Evolutionary conservation across 352 stramenopile species (phyloP), one percentile per base, ranked within the genome.

Genomic region (Plasmopara halstedii): DNA sequence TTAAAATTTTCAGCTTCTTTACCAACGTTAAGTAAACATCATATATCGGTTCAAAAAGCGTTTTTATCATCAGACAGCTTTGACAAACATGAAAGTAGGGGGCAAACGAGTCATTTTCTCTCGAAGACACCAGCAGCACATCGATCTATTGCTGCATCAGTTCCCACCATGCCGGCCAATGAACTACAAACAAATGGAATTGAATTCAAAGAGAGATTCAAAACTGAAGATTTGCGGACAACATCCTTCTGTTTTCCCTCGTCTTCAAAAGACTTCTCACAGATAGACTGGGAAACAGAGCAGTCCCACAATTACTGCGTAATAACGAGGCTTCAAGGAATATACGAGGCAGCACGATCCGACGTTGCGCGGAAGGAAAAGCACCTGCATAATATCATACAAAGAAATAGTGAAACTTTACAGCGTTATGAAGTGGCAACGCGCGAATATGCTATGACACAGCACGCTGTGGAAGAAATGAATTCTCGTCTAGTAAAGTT

Each of bases 251-350:
- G 79, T 0, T 44, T 91, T 2, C 68, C 73, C 0, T 75, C 77
- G 1, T 76, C 88, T 40, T 80, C 82, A 32, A 75, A 92, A 45
- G 81, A 92, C 38, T 86, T 88, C 42, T 67, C 75, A 10, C 77
- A 90, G 46, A 75, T 64, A 10, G 81, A 91, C 40, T 88, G 73
- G 71, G 74, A 88, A 25, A 36, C 88, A 9, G 80, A 79, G 21
- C 68, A 81, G 43, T 85, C 80, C 14, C 88, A 87, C 59, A 89
- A 88, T 33, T 68, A 85, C 58, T 64, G 84, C 34, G 53, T 88
- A 6, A 66, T 89, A 36, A 66, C 88, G 18, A 88, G 85, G 54
- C 61, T 92, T 6, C 81, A 92, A 53, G 70, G 72, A 29, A 20
- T 85, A 25, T 82, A 85, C 46, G 75, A 92, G 44, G 71, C 55